These are phyloP conservation scores for Yarrowia sp. DNA, from an alignment of 805 yeast genomes.

Conservation along the genomic window DNA sequence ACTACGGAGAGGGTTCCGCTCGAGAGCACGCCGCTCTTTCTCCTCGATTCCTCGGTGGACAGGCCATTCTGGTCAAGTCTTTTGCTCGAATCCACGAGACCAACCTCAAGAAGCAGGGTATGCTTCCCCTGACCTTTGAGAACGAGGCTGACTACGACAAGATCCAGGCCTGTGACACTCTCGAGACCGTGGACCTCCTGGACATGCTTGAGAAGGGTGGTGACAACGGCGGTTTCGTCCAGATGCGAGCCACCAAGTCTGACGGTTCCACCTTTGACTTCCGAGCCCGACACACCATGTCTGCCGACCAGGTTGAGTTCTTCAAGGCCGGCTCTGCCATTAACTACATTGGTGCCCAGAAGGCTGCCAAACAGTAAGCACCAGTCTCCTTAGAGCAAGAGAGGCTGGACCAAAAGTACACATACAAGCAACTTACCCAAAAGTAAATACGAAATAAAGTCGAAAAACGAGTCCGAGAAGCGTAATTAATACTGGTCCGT, in stretches of 20 bases:
- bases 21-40: conserved; percentile 98
- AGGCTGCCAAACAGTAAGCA: conserved; percentile 24
- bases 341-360: conserved; percentile 72
- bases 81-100: conserved; percentile 99
- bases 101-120: conserved; percentile 96
- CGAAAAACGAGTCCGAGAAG: background rate
- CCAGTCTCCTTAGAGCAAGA: conserved; percentile 29
- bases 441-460: conserved; percentile 13
- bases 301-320: conserved; percentile 92
- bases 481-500: background rate
- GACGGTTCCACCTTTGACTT: conserved; percentile 75
- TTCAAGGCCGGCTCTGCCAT: conserved; percentile 98
- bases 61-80: conserved; percentile 85
- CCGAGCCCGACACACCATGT: conserved; percentile 92
- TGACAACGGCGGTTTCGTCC: conserved; percentile 82
- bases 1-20: conserved; percentile 99
- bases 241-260: conserved; percentile 71
- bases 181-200: conserved; percentile 74
- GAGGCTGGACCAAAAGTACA: conserved; percentile 10
- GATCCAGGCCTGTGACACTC: conserved; percentile 75
- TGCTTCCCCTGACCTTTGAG: conserved; percentile 93
- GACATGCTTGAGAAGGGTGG: conserved; percentile 85
- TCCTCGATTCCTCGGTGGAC: conserved; percentile 93
- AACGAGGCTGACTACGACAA: conserved; percentile 87
- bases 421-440: background rate